Percentiles rank a stretch among this genome's conserved stretches.
phyloP scores from a whole-genome alignment of 805 yeast genomes.

The Cyberlindnera bimundalis region DNA sequence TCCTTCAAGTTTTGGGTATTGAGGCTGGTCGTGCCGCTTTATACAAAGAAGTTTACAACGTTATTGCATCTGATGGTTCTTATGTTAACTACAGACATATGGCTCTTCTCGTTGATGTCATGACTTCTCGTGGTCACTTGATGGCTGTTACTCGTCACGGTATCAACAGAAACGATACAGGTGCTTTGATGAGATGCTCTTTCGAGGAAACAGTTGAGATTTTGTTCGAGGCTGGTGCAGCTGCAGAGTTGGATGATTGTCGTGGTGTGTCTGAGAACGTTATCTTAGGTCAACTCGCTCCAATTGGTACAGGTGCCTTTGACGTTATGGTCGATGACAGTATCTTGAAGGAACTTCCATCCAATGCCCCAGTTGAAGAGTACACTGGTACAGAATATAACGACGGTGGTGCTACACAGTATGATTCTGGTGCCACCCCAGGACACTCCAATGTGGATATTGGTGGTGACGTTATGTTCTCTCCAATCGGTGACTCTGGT shows the following conservation, averaged over 20 bases:
- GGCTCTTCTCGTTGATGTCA: slow-evolving; percentile 95
- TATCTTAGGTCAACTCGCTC: slow-evolving; percentile 97
- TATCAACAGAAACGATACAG: slow-evolving; percentile 97
- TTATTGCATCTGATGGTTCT: slow-evolving; percentile 99
- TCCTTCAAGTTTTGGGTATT: slow-evolving; percentile 92
- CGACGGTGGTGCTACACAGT: slow-evolving; percentile 86
- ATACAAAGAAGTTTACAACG: slow-evolving; percentile 92
- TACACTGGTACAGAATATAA: slow-evolving; percentile 38
- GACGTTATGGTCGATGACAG: slow-evolving; percentile 93
- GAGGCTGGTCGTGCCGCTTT: slow-evolving; percentile 97
- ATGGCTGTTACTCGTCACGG: slow-evolving; percentile 99
- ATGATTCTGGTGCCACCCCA: slow-evolving; percentile 74
- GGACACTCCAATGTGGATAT: slow-evolving; percentile 56
- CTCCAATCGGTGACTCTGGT: slow-evolving; percentile 90
- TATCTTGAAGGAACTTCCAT: slow-evolving; percentile 53
- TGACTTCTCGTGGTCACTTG: slow-evolving; percentile 97
- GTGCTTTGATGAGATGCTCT: slow-evolving; percentile 98
- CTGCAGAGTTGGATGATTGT: slow-evolving; percentile 97
- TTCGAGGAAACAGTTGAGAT: slow-evolving; percentile 99
- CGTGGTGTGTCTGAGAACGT: slow-evolving; percentile 98
- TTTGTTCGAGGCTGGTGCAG: slow-evolving; percentile 94
- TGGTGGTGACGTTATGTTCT: slow-evolving; percentile 77
- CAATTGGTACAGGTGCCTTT: slow-evolving; percentile 97
- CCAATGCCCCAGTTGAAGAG: slow-evolving; percentile 35
- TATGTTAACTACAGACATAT: slow-evolving; percentile 97